Base-by-base conservation (phyloP, 768 basidiomycete genomes). In the Boletus edulis region DNA sequence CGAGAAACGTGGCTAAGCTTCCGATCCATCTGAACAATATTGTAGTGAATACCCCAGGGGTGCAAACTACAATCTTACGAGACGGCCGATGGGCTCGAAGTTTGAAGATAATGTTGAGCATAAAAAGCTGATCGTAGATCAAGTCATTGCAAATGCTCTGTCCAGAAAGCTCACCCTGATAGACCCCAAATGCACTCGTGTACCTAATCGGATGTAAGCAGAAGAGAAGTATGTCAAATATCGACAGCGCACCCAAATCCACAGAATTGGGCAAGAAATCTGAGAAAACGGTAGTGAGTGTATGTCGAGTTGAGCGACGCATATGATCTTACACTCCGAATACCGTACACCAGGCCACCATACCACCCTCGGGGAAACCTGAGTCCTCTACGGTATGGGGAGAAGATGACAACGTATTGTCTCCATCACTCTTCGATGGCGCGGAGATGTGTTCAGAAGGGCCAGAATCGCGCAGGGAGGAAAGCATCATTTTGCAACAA, bases 11-110 rank as follows among this genome's bases (percentile, higher is more conserved):
- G n/a, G 27, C 29, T 39, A 69, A 24, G 46, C 67, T 60, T 24
- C 67, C 67, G 11, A 68, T 61, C 67, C 67, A 68, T 51, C 67
- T 68, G n/a, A 5, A 39, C 9, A n/a, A 49, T n/a, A 22, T n/a
- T 15, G 9, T 17, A 5, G 27, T 49, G 2, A 49, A 17, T 20
- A 3, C 2, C 2, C 38, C 14, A 18, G 8, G 14, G 8, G 14
- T 13, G 38, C n/a, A n/a, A 39, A 10, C 17, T n/a, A 15, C 5
- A 13, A 29, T 13, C 37, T 13, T 27, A 67, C 65, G 67, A 69
- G 45, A 68, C 17, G 9, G 67, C 44, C 5, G 65, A 69, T 2
- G 65, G 34, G 10, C 49, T 67, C 56, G 65, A 61, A 10, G 52
- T 54, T 22, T 60, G 54, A 39, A 68, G 56, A 10, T 65, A 62